A percentile compares a stretch with the other conserved stretches of the same genome.
Conservation (phyloP, 768 basidiomycete genomes). For the Leccinum subtestaceum region DNA sequence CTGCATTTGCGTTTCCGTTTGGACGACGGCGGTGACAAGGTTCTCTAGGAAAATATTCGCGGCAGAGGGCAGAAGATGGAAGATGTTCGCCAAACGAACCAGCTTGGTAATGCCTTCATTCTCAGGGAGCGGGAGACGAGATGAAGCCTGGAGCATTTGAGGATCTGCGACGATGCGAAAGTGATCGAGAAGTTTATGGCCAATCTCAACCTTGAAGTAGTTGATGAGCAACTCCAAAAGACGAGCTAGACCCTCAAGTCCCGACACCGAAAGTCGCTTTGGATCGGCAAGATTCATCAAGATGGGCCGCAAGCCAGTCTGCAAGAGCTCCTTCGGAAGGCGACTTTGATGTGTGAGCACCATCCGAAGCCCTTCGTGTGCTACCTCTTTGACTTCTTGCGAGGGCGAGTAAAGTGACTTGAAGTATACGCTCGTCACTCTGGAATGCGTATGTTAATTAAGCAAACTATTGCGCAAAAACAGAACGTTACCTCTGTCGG, state of each 20-base stretch:
- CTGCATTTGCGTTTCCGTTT: constrained; percentile 88
- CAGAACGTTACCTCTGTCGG: constrained; percentile 66
- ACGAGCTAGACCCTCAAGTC: constrained; percentile 90
- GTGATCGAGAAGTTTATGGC: constrained; percentile 94
- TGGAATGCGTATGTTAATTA: constrained; percentile 31
- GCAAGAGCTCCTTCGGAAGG: constrained; percentile 91
- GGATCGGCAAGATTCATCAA: constrained; percentile 98
- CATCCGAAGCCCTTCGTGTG: constrained; percentile 88
- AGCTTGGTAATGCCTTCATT: constrained; percentile 92
- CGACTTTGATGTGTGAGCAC: constrained; percentile 88
- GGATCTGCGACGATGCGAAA: constrained; percentile 91
- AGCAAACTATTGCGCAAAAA: background rate
- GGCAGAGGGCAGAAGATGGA: constrained; percentile 91
- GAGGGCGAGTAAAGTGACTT: constrained; percentile 94
- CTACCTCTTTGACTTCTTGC: constrained; percentile 90
- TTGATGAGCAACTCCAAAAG: constrained; percentile 92
- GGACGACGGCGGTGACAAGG: constrained; percentile 84
- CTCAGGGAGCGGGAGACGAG: constrained; percentile 75
- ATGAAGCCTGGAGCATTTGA: constrained; percentile 75
- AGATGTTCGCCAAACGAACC: constrained; percentile 93
- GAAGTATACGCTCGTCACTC: constrained; percentile 95
- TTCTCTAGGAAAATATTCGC: constrained; percentile 90
- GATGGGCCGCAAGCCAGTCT: constrained; percentile 93
- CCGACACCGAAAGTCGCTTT: constrained; percentile 87
- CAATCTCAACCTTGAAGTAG: constrained; percentile 99